phyloP scores from a whole-genome alignment of 2,329 filamentous ascomycete species.

The Sclerotinia glacialis region DNA sequence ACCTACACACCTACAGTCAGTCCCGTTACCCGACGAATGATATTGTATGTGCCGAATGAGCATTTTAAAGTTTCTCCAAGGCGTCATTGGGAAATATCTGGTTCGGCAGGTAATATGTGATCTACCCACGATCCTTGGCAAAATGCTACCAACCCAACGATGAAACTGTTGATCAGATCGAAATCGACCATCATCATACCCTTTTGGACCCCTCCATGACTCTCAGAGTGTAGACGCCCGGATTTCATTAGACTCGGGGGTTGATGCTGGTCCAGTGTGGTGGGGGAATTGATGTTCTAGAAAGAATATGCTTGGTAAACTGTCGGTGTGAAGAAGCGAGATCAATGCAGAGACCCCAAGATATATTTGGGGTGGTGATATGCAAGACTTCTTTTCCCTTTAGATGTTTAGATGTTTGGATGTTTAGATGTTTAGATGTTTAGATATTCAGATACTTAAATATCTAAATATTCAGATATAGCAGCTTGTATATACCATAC shows the following conservation, averaged over 20 bases:
- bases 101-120: conserved; percentile 2
- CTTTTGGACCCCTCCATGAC: conserved; percentile 10
- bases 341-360: conserved; percentile 6
- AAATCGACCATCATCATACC: neutral
- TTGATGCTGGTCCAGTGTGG: conserved; percentile 14
- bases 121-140: conserved; percentile 2
- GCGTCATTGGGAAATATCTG: conserved; percentile 2
- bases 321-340: conserved; percentile 12
- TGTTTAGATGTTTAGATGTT: no score
- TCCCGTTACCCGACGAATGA: neutral
- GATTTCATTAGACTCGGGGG: conserved; percentile 7
- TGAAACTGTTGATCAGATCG: conserved; percentile 13
- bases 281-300: conserved; percentile 12
- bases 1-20: no score
- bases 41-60: neutral
- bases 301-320: conserved; percentile 13
- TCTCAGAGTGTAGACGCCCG: conserved; percentile 1
- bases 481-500: no score
- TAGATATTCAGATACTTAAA: no score
- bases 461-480: no score
- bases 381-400: neutral
- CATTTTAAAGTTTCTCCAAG: neutral
- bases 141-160: neutral
- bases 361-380: neutral
- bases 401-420: neutral